A percentile compares a stretch with the other conserved stretches of the same genome.
phyloP scores from a whole-genome alignment of 1,139 yeast species.

The Blastobotrys arbuscula region DNA sequence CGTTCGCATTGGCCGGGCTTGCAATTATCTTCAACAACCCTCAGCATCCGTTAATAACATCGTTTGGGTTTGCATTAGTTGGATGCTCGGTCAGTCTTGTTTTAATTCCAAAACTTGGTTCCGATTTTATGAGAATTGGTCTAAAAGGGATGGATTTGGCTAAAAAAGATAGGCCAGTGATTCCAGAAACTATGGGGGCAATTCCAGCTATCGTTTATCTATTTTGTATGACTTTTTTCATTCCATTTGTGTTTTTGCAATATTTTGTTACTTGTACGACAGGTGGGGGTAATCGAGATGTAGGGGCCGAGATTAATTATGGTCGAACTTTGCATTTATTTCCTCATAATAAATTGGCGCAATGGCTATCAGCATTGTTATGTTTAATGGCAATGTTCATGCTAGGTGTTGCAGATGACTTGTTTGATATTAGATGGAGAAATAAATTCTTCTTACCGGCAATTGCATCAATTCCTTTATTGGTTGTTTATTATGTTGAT shows the following conservation, averaged over 20 bases:
- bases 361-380: slow-evolving; percentile 75
- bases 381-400: slow-evolving; percentile 80
- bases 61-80: slow-evolving; percentile 55
- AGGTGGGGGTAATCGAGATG: slow-evolving; percentile 52
- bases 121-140: slow-evolving; percentile 69
- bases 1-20: slow-evolving; percentile 10
- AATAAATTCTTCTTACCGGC: slow-evolving; percentile 95
- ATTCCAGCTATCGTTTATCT: slow-evolving; percentile 78
- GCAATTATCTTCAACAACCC: slow-evolving; percentile 21
- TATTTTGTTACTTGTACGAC: slow-evolving; percentile 57
- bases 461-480: slow-evolving; percentile 83
- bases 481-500: slow-evolving; percentile 88
- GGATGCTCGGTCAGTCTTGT: slow-evolving; percentile 57
- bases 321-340: slow-evolving; percentile 38
- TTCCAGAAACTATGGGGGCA: slow-evolving; percentile 91
- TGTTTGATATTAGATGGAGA: slow-evolving; percentile 95
- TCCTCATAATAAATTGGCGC: slow-evolving; percentile 82
- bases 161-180: slow-evolving; percentile 60
- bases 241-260: slow-evolving; percentile 84
- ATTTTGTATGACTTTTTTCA: slow-evolving; percentile 73
- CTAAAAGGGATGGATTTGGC: slow-evolving; percentile 78
- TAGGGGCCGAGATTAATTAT: slow-evolving; percentile 27
- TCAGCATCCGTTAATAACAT: slow-evolving; percentile 28
- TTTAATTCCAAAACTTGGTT: slow-evolving; percentile 62
- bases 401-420: slow-evolving; percentile 87